Percentiles rank a stretch among this genome's conserved stretches.
Evolutionary conservation across 208 protist species (phyloP).

Genomic region (Vickermania spadyakhi): DNA sequence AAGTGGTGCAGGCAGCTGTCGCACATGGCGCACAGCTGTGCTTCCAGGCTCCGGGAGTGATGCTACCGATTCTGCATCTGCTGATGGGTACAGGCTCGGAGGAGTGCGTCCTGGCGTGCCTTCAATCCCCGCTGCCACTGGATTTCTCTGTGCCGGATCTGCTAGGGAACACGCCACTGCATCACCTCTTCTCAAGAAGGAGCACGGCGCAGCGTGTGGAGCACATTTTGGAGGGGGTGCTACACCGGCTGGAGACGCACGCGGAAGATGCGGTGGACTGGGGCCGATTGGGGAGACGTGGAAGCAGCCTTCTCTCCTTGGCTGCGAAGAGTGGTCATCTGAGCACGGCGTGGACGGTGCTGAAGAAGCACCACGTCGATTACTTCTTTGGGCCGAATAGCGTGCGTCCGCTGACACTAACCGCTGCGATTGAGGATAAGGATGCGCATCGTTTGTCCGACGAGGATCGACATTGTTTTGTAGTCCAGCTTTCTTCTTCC

Average conservation of each 20-base stretch:
- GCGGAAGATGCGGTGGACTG: neutral
- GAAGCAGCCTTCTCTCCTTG: neutral
- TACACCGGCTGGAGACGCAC: neutral
- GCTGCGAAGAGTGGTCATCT: neutral
- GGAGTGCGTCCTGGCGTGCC: neutral
- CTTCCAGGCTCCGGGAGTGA: neutral
- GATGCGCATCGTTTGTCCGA: too few species aligned
- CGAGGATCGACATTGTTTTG: too few species aligned
- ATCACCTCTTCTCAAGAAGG: neutral
- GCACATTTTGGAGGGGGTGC: neutral
- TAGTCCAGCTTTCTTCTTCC: too few species aligned
- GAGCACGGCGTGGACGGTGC: neutral
- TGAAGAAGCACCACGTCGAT: too few species aligned
- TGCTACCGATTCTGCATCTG: neutral
- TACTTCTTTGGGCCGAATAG: too few species aligned
- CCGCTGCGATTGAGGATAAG: too few species aligned
- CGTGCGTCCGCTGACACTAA: too few species aligned
- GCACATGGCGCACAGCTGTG: neutral
- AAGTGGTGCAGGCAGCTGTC: neutral
- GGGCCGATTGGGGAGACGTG: neutral
- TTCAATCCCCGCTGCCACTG: neutral
- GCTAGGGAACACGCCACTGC: neutral
- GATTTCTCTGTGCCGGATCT: neutral
- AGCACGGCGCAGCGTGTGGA: neutral
- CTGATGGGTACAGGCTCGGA: neutral